phyloP scores from a whole-genome alignment of 768 basidiomycete genomes.

The Rickenella mellea region DNA sequence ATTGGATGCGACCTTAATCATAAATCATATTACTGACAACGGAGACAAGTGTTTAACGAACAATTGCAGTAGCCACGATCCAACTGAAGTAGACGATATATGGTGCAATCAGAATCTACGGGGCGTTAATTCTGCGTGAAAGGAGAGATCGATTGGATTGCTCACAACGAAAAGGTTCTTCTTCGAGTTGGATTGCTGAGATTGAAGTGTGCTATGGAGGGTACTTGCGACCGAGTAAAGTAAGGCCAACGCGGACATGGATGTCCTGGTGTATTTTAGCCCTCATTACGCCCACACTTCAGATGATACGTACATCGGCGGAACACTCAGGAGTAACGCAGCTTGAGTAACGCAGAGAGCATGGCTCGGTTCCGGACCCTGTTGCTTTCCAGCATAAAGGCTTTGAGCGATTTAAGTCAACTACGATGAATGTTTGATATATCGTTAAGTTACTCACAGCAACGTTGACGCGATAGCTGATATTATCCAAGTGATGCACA shows the following conservation, averaged over 20 bases:
- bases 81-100: background rate
- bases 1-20: constrained; percentile 12
- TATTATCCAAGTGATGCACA: constrained; percentile 39
- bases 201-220: no score
- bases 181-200: background rate
- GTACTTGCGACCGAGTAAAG: no score
- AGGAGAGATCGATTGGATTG: no score
- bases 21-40: background rate
- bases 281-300: background rate
- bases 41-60: background rate
- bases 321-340: constrained; percentile 28
- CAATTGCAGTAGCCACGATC: background rate
- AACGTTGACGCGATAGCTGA: constrained; percentile 32
- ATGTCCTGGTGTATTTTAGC: background rate
- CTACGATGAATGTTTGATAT: background rate
- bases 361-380: constrained; percentile 24
- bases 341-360: constrained; percentile 35
- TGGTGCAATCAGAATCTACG: background rate
- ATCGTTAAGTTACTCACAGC: constrained; percentile 24
- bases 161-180: no score
- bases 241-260: no score
- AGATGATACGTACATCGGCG: constrained; percentile 22
- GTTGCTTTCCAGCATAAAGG: constrained; percentile 30
- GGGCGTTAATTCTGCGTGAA: no score
- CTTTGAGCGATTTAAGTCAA: constrained; percentile 6